Percentiles rank a stretch among this genome's conserved stretches.
Conservation (phyloP, 805 yeast species). For the Debaryomyces maramus region DNA sequence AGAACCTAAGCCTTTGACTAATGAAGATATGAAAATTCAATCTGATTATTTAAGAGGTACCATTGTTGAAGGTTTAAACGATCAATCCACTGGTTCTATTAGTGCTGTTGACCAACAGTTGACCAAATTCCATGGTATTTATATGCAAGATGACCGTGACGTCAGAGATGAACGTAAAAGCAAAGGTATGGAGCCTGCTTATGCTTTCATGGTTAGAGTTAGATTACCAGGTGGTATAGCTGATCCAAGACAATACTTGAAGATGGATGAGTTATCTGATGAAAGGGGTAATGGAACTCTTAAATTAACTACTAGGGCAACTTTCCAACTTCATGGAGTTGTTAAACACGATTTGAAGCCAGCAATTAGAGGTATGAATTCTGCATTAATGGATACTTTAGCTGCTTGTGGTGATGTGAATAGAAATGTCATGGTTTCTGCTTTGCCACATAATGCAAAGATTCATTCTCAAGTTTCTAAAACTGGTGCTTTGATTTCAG, state of each 20-base stretch:
- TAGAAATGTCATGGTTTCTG: slow-evolving; percentile 91
- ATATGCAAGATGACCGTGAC: slow-evolving; percentile 98
- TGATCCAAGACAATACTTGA: slow-evolving; percentile 85
- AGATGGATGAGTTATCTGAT: slow-evolving; percentile 78
- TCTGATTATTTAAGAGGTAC: slow-evolving; percentile 92
- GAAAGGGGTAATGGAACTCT: slow-evolving; percentile 88
- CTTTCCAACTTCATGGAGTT: slow-evolving; percentile 94
- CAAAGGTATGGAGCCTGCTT: slow-evolving; percentile 92
- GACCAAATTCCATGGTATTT: slow-evolving; percentile 96
- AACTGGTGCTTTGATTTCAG: slow-evolving; percentile 67
- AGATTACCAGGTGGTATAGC: slow-evolving; percentile 93
- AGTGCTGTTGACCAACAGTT: slow-evolving; percentile 88
- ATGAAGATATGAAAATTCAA: slow-evolving; percentile 90
- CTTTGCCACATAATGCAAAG: slow-evolving; percentile 82
- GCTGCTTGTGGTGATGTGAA: slow-evolving; percentile 99
- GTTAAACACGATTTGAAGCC: slow-evolving; percentile 87
- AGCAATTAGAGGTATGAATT: slow-evolving; percentile 89
- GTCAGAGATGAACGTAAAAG: slow-evolving; percentile 89
- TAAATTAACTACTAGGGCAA: slow-evolving; percentile 94
- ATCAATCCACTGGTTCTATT: slow-evolving; percentile 86
- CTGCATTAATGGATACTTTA: slow-evolving; percentile 86
- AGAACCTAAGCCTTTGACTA: slow-evolving; percentile 88
- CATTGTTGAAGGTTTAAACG: slow-evolving; percentile 80
- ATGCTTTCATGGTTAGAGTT: slow-evolving; percentile 94
- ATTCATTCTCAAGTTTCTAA: slow-evolving; percentile 74